phyloP scores from a whole-genome alignment of 1,139 yeast genomes.

The Taphrina pruni region DNA sequence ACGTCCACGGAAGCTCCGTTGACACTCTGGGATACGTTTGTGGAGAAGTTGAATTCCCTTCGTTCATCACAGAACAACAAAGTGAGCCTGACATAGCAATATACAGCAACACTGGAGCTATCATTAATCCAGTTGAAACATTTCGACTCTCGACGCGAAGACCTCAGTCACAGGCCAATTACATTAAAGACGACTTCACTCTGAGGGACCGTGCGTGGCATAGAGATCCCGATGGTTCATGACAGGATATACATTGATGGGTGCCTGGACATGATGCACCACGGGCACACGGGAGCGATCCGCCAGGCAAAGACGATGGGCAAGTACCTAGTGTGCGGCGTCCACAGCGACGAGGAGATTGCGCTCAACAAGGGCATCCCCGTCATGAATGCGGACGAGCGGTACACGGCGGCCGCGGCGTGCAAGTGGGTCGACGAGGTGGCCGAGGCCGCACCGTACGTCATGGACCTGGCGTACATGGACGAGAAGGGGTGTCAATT shows the following conservation, averaged over 20 bases:
- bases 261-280: conserved; percentile 39
- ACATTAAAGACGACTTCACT: too few species aligned
- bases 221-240: conserved; percentile 3
- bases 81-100: too few species aligned
- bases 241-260: conserved; percentile 36
- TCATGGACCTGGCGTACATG: conserved; percentile 85
- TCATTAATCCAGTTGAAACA: too few species aligned
- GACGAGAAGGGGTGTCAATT: conserved; percentile 74
- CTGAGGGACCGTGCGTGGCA: neutral
- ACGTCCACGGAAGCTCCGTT: too few species aligned
- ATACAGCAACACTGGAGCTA: too few species aligned
- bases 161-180: too few species aligned
- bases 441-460: conserved; percentile 86
- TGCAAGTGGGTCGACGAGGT: conserved; percentile 86
- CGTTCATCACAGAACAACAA: too few species aligned
- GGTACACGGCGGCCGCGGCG: conserved; percentile 78
- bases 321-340: conserved; percentile 77
- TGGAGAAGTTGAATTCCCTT: too few species aligned
- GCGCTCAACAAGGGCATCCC: conserved; percentile 85
- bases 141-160: too few species aligned
- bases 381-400: conserved; percentile 82
- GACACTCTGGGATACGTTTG: too few species aligned
- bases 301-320: conserved; percentile 86
- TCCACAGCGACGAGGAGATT: conserved; percentile 90
- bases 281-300: conserved; percentile 92